Percentiles rank a stretch among this genome's conserved stretches.
phyloP scores from a whole-genome alignment of 2,329 filamentous ascomycete genomes.

The Aspergillus sp. region DNA sequence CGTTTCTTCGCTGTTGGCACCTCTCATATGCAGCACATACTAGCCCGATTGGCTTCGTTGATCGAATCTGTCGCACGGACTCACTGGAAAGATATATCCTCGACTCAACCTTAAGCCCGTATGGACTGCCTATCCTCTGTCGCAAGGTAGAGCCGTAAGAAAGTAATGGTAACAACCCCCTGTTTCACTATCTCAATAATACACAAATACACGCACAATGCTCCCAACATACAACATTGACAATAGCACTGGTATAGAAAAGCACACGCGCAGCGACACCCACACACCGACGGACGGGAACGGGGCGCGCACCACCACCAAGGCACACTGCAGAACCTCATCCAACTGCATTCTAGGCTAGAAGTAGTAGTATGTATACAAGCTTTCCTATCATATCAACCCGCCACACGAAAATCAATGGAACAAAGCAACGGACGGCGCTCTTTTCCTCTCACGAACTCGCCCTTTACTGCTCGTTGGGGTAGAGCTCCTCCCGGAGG shows the following conservation, averaged over 20 bases:
- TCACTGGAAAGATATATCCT: too few species aligned
- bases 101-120: too few species aligned
- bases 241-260: conserved; percentile 23
- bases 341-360: conserved; percentile 29
- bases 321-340: conserved; percentile 14
- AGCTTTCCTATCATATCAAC: conserved; percentile 32
- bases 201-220: conserved; percentile 21
- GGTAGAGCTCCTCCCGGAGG: conserved; percentile 91
- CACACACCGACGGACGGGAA: background rate
- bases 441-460: background rate
- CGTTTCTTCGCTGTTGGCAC: too few species aligned
- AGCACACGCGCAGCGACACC: conserved; percentile 12
- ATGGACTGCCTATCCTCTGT: too few species aligned
- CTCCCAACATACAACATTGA: conserved; percentile 13
- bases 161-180: conserved; percentile 7
- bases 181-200: conserved; percentile 18
- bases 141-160: too few species aligned
- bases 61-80: too few species aligned
- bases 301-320: background rate
- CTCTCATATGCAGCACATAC: too few species aligned
- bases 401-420: conserved; percentile 22
- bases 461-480: conserved; percentile 48
- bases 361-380: conserved; percentile 36
- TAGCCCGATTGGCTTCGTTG: too few species aligned
- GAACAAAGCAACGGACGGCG: conserved; percentile 9